These are phyloP conservation scores for Diutina scorzettiae DNA, from an alignment of 1,139 yeast genomes.

Conservation along the genomic window DNA sequence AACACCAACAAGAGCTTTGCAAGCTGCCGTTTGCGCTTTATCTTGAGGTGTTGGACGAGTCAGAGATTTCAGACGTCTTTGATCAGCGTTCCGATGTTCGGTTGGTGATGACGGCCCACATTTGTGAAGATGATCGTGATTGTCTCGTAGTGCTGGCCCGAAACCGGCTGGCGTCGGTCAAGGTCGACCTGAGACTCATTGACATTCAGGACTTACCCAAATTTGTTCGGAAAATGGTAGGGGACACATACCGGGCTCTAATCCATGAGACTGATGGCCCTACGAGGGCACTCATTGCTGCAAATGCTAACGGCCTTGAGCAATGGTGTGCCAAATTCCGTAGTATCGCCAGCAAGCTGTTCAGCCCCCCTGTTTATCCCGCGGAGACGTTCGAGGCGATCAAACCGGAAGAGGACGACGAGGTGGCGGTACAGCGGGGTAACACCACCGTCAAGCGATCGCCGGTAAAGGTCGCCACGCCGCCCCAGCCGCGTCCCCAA, in stretches of 20 bases:
- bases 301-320: neutral
- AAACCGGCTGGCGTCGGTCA: neutral
- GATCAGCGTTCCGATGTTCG: neutral
- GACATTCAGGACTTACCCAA: neutral
- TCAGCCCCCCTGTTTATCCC: neutral
- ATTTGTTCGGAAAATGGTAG: constrained; percentile 2
- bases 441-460: neutral
- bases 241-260: neutral
- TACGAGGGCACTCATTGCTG: neutral
- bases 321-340: neutral
- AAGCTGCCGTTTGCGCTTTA: constrained; percentile 40
- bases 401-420: neutral
- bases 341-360: neutral
- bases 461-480: neutral
- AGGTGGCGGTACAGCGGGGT: no score
- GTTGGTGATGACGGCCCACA: constrained; percentile 3
- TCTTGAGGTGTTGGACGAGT: constrained; percentile 1
- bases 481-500: neutral
- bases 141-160: constrained; percentile 6
- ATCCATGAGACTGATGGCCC: neutral
- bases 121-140: constrained; percentile 4
- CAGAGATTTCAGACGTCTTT: neutral
- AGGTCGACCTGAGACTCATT: neutral
- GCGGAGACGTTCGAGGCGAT: neutral
- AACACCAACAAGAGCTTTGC: constrained; percentile 46